Evolutionary conservation across 306 rosid genomes (phyloP).

Genomic region (Cicer cuneatum): DNA sequence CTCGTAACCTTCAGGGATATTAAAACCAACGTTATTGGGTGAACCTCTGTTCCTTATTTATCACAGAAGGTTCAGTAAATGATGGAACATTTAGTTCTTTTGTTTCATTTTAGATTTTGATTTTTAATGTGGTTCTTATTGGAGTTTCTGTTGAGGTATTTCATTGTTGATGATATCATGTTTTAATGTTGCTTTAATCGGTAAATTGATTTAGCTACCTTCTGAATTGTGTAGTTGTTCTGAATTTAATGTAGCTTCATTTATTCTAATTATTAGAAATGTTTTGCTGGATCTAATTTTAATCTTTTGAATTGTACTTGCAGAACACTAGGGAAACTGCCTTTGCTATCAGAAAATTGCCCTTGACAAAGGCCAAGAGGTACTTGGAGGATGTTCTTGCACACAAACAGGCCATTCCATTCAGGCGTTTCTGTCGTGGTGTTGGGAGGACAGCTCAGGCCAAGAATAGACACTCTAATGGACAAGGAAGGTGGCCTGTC

Average conservation of each 20-base stretch:
- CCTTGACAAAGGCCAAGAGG: conserved; percentile 81
- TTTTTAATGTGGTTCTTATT: too few species aligned
- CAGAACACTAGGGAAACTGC: conserved; percentile 97
- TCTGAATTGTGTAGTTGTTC: too few species aligned
- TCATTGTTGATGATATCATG: too few species aligned
- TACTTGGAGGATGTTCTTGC: conserved; percentile 89
- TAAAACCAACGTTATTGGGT: conserved; percentile 48
- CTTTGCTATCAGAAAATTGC: conserved; percentile 71
- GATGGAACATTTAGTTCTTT: conserved; percentile 43
- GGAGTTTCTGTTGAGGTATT: too few species aligned
- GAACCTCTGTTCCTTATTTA: conserved; percentile 32
- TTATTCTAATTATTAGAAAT: not conserved
- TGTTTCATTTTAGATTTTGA: not conserved
- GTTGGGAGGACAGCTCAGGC: conserved; percentile 98
- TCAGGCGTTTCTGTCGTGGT: conserved; percentile 87
- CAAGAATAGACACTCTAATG: conserved; percentile 88
- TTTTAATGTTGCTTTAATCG: too few species aligned
- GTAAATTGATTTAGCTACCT: too few species aligned
- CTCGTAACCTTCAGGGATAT: conserved; percentile 50
- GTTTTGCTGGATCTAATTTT: not conserved
- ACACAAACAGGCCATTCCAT: conserved; percentile 96
- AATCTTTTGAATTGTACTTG: not conserved
- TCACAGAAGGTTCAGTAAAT: conserved; percentile 47
- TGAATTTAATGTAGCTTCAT: too few species aligned
- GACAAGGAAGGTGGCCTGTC: conserved; percentile 97